phyloP scores from a whole-genome alignment of 2,329 filamentous ascomycete species.

The Monosporascus sp. region DNA sequence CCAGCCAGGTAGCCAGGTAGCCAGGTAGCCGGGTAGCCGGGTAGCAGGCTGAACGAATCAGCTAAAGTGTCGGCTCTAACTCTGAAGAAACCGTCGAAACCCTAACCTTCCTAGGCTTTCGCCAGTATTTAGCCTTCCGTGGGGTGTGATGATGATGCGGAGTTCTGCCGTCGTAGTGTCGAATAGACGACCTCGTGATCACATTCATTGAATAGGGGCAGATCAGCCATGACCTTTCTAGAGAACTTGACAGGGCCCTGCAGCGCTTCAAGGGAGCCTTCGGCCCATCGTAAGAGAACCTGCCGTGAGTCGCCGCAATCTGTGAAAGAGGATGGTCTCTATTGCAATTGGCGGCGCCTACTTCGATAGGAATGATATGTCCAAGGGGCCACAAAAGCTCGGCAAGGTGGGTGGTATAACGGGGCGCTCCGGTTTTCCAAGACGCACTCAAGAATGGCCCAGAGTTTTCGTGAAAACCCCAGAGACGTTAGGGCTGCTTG shows the following conservation, averaged over 20 bases:
- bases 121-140: background rate
- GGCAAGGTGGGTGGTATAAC: background rate
- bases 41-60: background rate
- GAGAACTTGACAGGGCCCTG: background rate
- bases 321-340: background rate
- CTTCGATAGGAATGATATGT: background rate
- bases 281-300: background rate
- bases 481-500: background rate
- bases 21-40: background rate
- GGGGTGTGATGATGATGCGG: background rate
- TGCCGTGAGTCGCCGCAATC: background rate
- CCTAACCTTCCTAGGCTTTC: background rate
- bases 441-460: background rate
- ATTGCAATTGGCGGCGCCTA: background rate
- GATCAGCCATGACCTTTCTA: background rate
- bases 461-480: background rate
- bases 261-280: background rate
- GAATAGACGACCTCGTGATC: background rate
- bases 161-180: background rate
- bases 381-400: background rate
- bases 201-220: background rate
- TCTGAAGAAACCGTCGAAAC: background rate
- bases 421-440: background rate
- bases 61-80: background rate
- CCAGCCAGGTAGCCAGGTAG: background rate